Base-by-base conservation (phyloP, 345 rosid species). In the Corchorus olitorius region DNA sequence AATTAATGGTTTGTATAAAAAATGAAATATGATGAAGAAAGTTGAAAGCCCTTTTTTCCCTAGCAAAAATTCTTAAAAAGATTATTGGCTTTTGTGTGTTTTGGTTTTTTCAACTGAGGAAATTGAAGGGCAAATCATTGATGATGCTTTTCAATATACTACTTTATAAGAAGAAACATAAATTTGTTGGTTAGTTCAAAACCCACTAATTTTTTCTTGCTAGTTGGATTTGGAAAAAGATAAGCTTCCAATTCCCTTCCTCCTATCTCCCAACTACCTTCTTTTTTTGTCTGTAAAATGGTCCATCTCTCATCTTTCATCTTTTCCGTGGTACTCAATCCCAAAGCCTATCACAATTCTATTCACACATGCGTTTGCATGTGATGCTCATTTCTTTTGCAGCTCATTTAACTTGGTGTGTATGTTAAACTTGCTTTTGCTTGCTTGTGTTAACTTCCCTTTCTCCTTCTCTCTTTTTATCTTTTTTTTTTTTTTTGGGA, bases 111-210 rank as follows among this genome's bases (percentile, higher is more conserved):
- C 77, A 62, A 62, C 12, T 4, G 15, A 60, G 43, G 33, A 22
- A 22, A 41, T 73, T 74, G 77, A 63, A 62, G 3, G 60, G 61
- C 37, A 49, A n/a, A 63, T 63, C 61, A 63, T 50, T n/a, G 43
- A 62, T 27, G 27, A 27, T 5, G 19, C 37, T 13, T 33, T 34
- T 48, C 34, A 16, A 70, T 63, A 27, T 27, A 27, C 27, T 27
- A 49, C 52, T 67, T 46, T 67, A 46, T 68, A 20, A 72, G 53
- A 72, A 35, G 46, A 74, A 34, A 14, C 60, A 63, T 0, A 65
- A 50, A 53, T 46, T 34, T 74, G 37, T 22, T 74, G 70, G 70
- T 3, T 16, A 62, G 77, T 19, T 48, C 70, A 35, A 72, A 55
- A 39, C 16, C 75, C 65, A 72, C 65, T 41, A 58, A 39, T 7